A percentile compares a stretch with the other conserved stretches of the same genome.
phyloP scores from a whole-genome alignment of 1,284 basidiomycete genomes.

The Cerrena zonata region DNA sequence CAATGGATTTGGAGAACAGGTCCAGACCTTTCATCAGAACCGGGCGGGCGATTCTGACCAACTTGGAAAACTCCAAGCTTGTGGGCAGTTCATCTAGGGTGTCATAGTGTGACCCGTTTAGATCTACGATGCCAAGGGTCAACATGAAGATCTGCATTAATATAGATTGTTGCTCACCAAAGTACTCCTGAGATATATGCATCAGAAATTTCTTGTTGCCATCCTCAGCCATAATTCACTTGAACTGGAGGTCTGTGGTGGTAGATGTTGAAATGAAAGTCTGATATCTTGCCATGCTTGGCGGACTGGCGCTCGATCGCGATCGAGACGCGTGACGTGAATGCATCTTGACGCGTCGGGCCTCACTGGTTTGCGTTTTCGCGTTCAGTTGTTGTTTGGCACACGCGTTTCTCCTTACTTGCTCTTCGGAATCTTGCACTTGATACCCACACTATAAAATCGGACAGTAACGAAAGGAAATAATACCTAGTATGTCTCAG shows the following conservation, averaged over 20 bases:
- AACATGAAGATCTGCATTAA: background rate
- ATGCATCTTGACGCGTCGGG: too few species aligned
- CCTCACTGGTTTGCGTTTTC: too few species aligned
- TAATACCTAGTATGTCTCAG: background rate
- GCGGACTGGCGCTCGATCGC: background rate
- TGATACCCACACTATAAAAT: background rate
- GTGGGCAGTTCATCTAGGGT: constrained; percentile 56
- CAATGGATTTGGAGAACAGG: background rate
- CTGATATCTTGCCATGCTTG: background rate
- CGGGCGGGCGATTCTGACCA: constrained; percentile 73
- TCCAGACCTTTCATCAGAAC: constrained; percentile 64
- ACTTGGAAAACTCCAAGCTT: constrained; percentile 66
- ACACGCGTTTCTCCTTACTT: too few species aligned
- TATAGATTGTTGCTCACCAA: constrained; percentile 44
- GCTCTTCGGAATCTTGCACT: background rate
- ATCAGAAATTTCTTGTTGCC: constrained; percentile 18
- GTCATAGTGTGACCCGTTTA: constrained; percentile 59
- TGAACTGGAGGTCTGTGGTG: background rate
- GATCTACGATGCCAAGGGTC: constrained; percentile 35
- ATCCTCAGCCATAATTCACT: constrained; percentile 1
- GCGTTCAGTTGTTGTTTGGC: too few species aligned
- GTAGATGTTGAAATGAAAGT: background rate
- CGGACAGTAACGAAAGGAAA: background rate
- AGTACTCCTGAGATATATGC: constrained; percentile 52
- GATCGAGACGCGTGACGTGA: background rate